Evolutionary conservation across 768 basidiomycete genomes (phyloP).

Genomic region (Suillus luteus): DNA sequence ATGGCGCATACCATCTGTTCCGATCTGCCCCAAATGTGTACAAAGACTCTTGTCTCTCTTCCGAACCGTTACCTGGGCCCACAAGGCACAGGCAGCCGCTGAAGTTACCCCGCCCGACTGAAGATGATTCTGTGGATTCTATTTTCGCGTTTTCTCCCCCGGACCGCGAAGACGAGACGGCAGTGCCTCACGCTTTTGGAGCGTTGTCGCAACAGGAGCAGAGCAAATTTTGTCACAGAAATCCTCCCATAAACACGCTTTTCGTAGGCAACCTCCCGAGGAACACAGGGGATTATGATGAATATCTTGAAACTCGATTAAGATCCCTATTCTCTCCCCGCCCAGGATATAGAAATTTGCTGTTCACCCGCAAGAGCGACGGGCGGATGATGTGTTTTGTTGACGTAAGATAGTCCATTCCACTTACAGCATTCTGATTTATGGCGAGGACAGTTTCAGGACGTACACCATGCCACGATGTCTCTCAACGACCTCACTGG

Average conservation of each 20-base stretch:
- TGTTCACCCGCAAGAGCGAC: conserved; percentile 94
- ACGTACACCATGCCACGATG: conserved; percentile 78
- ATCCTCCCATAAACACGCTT: conserved; percentile 96
- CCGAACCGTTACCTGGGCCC: not conserved
- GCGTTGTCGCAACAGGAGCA: not conserved
- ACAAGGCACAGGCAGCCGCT: not conserved
- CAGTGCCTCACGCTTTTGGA: not conserved
- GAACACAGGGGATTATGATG: conserved; percentile 68
- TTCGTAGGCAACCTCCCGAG: conserved; percentile 97
- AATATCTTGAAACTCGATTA: conserved; percentile 84
- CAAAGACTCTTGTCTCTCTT: not conserved
- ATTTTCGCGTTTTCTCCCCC: not conserved
- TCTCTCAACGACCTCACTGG: conserved; percentile 92
- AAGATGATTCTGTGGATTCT: not conserved
- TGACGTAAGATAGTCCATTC: conserved; percentile 57
- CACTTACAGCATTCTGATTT: not conserved
- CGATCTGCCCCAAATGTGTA: not conserved
- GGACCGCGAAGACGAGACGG: not conserved
- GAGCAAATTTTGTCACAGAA: conserved; percentile 53
- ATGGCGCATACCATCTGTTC: not conserved
- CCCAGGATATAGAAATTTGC: conserved; percentile 87
- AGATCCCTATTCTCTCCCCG: conserved; percentile 78
- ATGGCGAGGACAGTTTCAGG: conserved; percentile 72
- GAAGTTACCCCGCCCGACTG: not conserved
- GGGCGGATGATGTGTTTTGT: conserved; percentile 97